A percentile compares a stretch with the other conserved stretches of the same genome.
Evolutionary conservation across 2,329 filamentous ascomycete species (phyloP).

Genomic region (Colletotrichum higginsianum): DNA sequence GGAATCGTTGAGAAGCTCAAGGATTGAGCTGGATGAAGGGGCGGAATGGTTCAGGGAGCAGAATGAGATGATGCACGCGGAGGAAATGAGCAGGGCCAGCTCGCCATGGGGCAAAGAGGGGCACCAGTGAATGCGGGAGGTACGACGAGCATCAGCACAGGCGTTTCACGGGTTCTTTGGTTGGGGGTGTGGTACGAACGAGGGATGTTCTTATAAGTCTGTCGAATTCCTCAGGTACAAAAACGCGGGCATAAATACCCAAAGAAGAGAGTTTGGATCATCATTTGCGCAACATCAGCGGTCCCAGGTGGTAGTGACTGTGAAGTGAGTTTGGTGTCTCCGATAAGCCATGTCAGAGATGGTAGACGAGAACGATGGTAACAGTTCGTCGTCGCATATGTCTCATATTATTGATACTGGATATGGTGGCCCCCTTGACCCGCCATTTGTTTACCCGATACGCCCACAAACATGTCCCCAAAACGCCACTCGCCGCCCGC

Average conservation of each 20-base stretch:
- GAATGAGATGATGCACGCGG: constrained; percentile 58
- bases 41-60: constrained; percentile 64
- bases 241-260: constrained; percentile 34
- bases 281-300: not conserved
- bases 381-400: not conserved
- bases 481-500: constrained; percentile 9
- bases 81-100: constrained; percentile 53
- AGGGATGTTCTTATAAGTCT: constrained; percentile 29
- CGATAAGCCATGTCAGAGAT: not conserved
- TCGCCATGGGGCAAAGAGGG: constrained; percentile 53
- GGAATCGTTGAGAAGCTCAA: constrained; percentile 56
- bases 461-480: not conserved
- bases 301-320: not conserved
- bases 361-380: not conserved
- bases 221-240: constrained; percentile 32
- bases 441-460: no score
- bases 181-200: constrained; percentile 41
- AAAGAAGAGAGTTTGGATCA: constrained; percentile 39
- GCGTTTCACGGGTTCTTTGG: constrained; percentile 30
- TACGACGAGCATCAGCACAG: constrained; percentile 36
- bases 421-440: not conserved
- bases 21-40: constrained; percentile 62
- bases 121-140: constrained; percentile 15
- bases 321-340: not conserved
- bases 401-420: constrained; percentile 5